Evolutionary conservation across 2,329 filamentous ascomycete species (phyloP).

Genomic region (Diaporthe citriasiana): DNA sequence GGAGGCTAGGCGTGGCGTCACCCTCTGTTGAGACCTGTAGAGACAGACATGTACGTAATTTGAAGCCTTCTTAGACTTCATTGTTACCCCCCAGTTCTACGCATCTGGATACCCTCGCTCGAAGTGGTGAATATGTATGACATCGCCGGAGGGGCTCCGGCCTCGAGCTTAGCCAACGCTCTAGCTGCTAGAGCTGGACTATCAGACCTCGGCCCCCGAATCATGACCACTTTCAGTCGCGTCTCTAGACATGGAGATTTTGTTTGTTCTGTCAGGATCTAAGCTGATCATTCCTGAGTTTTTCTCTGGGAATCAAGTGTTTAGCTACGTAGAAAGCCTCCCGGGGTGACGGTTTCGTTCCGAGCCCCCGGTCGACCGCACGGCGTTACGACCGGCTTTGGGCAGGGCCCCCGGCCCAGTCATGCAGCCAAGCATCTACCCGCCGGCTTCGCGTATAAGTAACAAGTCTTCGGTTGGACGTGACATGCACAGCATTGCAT

Average conservation of each 20-base stretch:
- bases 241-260: background rate
- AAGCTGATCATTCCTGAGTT: background rate
- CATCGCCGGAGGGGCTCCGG: background rate
- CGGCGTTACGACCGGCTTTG: slow-evolving; percentile 7
- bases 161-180: background rate
- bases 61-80: background rate
- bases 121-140: background rate
- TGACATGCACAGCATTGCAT: background rate
- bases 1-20: background rate
- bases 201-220: background rate
- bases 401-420: background rate
- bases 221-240: background rate
- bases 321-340: background rate
- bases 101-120: no score
- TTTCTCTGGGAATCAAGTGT: no score
- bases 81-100: no score
- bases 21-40: background rate
- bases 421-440: background rate
- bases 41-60: background rate
- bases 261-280: background rate
- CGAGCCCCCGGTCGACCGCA: background rate
- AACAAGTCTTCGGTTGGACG: background rate
- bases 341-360: background rate
- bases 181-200: no score
- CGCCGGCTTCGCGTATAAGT: background rate